These are phyloP conservation scores for Fusarium sambucinum DNA, from an alignment of 2,329 filamentous ascomycete genomes.

Conservation along the genomic window DNA sequence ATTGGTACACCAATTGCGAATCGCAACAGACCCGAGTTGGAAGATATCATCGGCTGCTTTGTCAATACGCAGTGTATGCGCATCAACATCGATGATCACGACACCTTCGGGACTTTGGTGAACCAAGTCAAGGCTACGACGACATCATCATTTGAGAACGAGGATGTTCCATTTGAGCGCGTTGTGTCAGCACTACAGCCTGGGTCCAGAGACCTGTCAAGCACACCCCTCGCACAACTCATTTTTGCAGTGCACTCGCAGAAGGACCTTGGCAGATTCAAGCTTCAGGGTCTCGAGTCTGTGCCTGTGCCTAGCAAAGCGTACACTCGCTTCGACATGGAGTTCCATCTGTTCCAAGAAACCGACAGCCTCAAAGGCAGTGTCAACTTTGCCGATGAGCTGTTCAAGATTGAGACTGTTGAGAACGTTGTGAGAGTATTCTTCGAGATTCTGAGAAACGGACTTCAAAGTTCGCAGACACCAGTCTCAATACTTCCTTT, in stretches of 20 bases:
- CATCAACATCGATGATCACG: slow-evolving; percentile 25
- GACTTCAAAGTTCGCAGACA: slow-evolving; percentile 16
- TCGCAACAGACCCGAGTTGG: slow-evolving; percentile 29
- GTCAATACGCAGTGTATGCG: slow-evolving; percentile 47
- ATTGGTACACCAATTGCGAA: slow-evolving; percentile 42
- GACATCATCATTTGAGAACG: background rate
- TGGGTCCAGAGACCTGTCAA: slow-evolving; percentile 1
- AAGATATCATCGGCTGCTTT: slow-evolving; percentile 45
- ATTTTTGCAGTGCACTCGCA: slow-evolving; percentile 38
- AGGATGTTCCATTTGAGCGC: slow-evolving; percentile 19
- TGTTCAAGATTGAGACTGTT: slow-evolving; percentile 42
- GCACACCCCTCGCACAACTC: slow-evolving; percentile 14
- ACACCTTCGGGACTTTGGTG: slow-evolving; percentile 31
- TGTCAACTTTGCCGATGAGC: slow-evolving; percentile 38
- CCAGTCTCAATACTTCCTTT: slow-evolving; percentile 15
- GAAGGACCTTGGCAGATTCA: slow-evolving; percentile 34
- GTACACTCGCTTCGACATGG: slow-evolving; percentile 42
- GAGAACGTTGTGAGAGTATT: slow-evolving; percentile 34
- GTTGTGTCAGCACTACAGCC: slow-evolving; percentile 11
- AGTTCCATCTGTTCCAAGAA: slow-evolving; percentile 46
- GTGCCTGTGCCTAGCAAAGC: slow-evolving; percentile 11
- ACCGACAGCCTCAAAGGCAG: slow-evolving; percentile 15
- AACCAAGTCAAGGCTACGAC: slow-evolving; percentile 21
- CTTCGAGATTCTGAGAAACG: slow-evolving; percentile 27
- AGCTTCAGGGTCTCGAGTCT: slow-evolving; percentile 27